Base-by-base conservation (phyloP, 306 rosid species). In the Castanea mollissima region DNA sequence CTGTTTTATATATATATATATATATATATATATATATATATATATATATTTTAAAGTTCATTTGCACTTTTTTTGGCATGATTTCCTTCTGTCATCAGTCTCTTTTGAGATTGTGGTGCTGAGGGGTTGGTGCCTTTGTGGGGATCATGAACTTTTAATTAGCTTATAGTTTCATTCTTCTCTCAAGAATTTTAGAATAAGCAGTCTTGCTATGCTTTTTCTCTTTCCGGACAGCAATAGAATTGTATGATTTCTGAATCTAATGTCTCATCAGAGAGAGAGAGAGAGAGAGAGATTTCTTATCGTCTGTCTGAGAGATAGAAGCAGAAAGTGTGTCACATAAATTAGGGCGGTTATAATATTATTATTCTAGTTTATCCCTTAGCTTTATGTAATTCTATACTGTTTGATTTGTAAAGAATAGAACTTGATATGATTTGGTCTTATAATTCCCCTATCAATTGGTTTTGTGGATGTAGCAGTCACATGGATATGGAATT, bases 281-380 rank as follows among this genome's bases (percentile, higher is more conserved):
- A 52, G 49, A 49, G 81, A 14, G 49, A 38, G 84, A 18, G 49
- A 58, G 58, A 71, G 69, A 52, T 76, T 72, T 77, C 76, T 54
- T 64, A 75, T 82, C 52, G 59, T 74, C 79, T 91, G 97, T 94
- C 92, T 81, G 89, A 78, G 67, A 72, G 90, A 83, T 73, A 91
- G 94, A 88, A 92, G 93, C 97, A 92, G 92, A 92, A 92, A 92
- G 97, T 78, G 92, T 71, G 80, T 21, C 44, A 23, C 78, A 31
- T 15, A 68, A 80, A 86, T 75, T 78, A 81, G 74, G 79, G 70
- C 81, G 82, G 82, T 87, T 55, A 29, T 29, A 55, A 71, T 81
- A 75, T 81, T 76, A 89, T 73, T 81, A 73, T 81, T 75, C 84
- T 87, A 77, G 81, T 75, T 65, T 83, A 81, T 86, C 80, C 77